These are phyloP conservation scores for Petunia hybrid DNA, from an alignment of 305 asterid species.

Conservation along the genomic window DNA sequence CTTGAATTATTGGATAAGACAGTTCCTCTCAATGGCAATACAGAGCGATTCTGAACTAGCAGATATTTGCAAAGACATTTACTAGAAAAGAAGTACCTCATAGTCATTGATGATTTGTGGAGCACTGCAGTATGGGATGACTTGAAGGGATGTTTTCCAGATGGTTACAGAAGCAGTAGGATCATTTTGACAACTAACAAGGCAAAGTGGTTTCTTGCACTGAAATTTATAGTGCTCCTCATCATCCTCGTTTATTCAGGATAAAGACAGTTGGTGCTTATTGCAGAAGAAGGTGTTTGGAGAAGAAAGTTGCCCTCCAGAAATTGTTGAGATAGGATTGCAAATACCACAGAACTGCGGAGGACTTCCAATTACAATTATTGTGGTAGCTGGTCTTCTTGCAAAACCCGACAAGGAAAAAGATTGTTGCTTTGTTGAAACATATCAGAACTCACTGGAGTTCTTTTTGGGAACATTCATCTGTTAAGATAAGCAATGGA, in stretches of 20 bases:
- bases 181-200: constrained; percentile 30
- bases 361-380: constrained; percentile 34
- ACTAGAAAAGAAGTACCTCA: constrained; percentile 26
- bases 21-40: neutral
- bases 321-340: neutral
- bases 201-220: neutral
- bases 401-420: neutral
- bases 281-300: constrained; percentile 15
- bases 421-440: neutral
- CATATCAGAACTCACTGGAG: too few relatives aligned
- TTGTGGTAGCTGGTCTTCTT: constrained; percentile 31
- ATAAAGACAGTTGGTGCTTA: constrained; percentile 30
- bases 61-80: neutral
- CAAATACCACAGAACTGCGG: constrained; percentile 30
- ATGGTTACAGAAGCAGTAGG: constrained; percentile 34
- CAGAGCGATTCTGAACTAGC: constrained; percentile 9
- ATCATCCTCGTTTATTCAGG: neutral
- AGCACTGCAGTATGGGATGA: constrained; percentile 26
- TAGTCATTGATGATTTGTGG: constrained; percentile 41
- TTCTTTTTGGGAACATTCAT: too few relatives aligned
- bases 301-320: neutral
- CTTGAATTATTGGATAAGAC: neutral
- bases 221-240: neutral
- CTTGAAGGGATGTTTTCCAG: constrained; percentile 29
- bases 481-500: too few relatives aligned